phyloP scores from a whole-genome alignment of 2,329 filamentous ascomycete species.

The Xylariaceae sp. region DNA sequence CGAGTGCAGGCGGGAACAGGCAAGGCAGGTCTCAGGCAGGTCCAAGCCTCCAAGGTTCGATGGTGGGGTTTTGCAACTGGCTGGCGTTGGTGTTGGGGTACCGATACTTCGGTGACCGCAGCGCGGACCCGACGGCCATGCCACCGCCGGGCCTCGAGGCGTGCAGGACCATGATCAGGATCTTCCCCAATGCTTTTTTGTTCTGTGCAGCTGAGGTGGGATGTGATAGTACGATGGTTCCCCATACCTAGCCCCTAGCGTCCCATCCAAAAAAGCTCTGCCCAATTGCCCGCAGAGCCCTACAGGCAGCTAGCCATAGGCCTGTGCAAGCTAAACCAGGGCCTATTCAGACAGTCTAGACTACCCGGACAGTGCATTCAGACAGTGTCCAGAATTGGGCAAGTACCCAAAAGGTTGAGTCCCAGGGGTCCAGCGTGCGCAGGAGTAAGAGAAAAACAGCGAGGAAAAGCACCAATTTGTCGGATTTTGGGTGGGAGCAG shows the following conservation, averaged over 20 bases:
- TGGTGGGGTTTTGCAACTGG: too few species aligned
- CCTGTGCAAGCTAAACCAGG: too few species aligned
- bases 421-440: background rate
- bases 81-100: constrained; percentile 30
- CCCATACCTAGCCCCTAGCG: constrained; percentile 20
- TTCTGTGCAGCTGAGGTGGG: too few species aligned
- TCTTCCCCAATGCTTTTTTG: constrained; percentile 29
- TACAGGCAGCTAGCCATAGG: too few species aligned
- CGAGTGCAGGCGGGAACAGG: too few species aligned
- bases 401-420: background rate
- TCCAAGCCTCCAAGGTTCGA: too few species aligned
- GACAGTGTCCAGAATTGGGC: background rate
- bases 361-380: too few species aligned
- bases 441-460: background rate
- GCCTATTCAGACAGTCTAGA: too few species aligned
- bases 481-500: background rate
- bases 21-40: too few species aligned
- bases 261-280: constrained; percentile 15
- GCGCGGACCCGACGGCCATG: too few species aligned
- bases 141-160: background rate
- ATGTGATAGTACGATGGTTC: constrained; percentile 6
- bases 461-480: background rate
- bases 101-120: constrained; percentile 17
- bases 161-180: constrained; percentile 6
- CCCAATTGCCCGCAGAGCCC: too few species aligned